Conservation (phyloP, 208 protist species). For the Leishmania major region DNA sequence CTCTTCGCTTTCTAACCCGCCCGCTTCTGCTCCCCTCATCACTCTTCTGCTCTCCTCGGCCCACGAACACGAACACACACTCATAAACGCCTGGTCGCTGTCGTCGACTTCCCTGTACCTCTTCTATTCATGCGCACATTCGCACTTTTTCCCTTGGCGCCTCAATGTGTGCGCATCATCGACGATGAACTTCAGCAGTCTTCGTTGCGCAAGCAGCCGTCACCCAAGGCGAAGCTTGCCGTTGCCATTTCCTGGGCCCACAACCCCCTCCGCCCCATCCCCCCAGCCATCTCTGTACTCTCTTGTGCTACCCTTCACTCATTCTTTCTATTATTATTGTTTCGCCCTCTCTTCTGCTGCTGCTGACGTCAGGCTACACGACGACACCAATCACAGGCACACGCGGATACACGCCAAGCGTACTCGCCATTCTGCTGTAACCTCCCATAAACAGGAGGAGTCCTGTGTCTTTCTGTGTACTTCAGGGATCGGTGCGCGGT, state of each 20-base stretch:
- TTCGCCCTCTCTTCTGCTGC: neutral
- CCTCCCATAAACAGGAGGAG: neutral
- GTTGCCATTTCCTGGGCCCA: neutral
- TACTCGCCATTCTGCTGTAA: neutral
- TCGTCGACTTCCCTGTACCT: neutral
- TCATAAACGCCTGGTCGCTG: neutral
- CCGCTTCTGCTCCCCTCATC: neutral
- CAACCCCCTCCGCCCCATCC: neutral
- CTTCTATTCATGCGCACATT: slow-evolving; percentile 5
- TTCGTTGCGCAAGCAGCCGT: neutral
- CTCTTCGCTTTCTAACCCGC: neutral
- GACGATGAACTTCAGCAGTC: neutral
- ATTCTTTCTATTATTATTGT: neutral
- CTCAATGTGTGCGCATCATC: neutral
- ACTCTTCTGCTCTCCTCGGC: neutral
- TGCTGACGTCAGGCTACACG: neutral
- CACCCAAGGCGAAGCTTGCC: neutral
- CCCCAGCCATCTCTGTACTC: neutral
- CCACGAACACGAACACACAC: neutral
- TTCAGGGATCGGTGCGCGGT: neutral
- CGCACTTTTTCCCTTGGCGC: neutral
- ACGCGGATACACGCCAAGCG: neutral
- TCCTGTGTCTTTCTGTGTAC: slow-evolving; percentile 1
- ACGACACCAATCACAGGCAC: neutral
- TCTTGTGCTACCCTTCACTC: neutral